A percentile compares a stretch with the other conserved stretches of the same genome.
These are phyloP conservation scores for Euphorbia celastroides DNA, from an alignment of 441 rosid genomes.

Conservation along the genomic window DNA sequence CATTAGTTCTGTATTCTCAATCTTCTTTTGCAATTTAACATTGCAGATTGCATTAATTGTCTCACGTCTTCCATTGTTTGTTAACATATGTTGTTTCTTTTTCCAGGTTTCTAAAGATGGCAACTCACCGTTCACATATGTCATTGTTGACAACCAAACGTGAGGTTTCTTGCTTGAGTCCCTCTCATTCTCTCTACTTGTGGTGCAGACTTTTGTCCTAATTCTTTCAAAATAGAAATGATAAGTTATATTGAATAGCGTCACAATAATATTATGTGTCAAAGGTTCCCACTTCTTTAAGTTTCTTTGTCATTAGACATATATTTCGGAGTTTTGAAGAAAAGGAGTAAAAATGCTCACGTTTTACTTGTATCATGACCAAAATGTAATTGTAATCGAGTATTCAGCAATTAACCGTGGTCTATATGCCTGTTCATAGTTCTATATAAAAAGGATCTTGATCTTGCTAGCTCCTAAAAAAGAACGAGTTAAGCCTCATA, in stretches of 20 bases:
- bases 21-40: slow-evolving; percentile 9
- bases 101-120: slow-evolving; percentile 73
- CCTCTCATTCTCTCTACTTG: neutral
- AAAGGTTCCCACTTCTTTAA: too few species aligned
- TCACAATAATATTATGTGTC: too few species aligned
- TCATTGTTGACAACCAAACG: slow-evolving; percentile 75
- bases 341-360: neutral
- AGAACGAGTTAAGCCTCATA: neutral
- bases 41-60: neutral
- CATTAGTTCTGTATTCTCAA: neutral
- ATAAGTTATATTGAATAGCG: neutral
- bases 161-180: slow-evolving; percentile 31
- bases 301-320: too few species aligned
- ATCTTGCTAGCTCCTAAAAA: neutral
- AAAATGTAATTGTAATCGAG: neutral
- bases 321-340: neutral
- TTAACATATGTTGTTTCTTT: neutral
- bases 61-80: slow-evolving; percentile 6
- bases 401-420: neutral
- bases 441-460: neutral
- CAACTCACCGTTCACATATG: slow-evolving; percentile 74
- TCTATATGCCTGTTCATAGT: neutral
- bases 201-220: neutral
- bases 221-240: neutral
- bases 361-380: neutral